A percentile compares a stretch with the other conserved stretches of the same genome.
phyloP scores from a whole-genome alignment of 2,329 filamentous ascomycete genomes.

The Beauveria bassiana region DNA sequence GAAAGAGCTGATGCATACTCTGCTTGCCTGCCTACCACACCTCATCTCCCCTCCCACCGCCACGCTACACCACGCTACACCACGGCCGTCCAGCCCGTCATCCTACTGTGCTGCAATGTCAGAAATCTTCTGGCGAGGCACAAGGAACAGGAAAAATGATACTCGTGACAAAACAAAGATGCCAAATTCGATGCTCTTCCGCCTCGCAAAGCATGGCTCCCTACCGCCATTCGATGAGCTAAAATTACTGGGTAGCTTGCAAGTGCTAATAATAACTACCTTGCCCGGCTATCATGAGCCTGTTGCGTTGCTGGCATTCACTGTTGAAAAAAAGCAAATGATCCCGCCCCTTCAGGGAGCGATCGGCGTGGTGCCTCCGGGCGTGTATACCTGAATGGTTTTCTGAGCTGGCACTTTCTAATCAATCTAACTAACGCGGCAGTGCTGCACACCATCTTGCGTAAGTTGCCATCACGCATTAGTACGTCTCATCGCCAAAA shows the following conservation, averaged over 20 bases:
- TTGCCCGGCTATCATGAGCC: slow-evolving; percentile 1
- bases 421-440: neutral
- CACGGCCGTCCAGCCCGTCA: neutral
- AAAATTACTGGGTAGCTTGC: too few relatives aligned
- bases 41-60: neutral
- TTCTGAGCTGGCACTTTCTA: neutral
- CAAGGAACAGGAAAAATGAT: neutral
- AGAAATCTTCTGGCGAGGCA: too few relatives aligned
- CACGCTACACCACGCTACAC: neutral
- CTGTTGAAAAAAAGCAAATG: neutral
- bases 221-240: neutral
- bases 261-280: neutral
- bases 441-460: slow-evolving; percentile 4
- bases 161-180: neutral
- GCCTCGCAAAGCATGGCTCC: neutral
- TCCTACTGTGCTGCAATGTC: neutral
- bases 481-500: neutral
- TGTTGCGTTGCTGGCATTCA: neutral
- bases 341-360: neutral
- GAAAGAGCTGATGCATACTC: neutral
- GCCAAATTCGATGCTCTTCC: neutral
- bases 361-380: neutral
- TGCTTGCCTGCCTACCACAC: neutral
- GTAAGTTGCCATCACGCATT: neutral
- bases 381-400: neutral